A percentile compares a stretch with the other conserved stretches of the same genome.
phyloP scores from a whole-genome alignment of 768 basidiomycete species.

The Rubroboletus pulcherrimus region DNA sequence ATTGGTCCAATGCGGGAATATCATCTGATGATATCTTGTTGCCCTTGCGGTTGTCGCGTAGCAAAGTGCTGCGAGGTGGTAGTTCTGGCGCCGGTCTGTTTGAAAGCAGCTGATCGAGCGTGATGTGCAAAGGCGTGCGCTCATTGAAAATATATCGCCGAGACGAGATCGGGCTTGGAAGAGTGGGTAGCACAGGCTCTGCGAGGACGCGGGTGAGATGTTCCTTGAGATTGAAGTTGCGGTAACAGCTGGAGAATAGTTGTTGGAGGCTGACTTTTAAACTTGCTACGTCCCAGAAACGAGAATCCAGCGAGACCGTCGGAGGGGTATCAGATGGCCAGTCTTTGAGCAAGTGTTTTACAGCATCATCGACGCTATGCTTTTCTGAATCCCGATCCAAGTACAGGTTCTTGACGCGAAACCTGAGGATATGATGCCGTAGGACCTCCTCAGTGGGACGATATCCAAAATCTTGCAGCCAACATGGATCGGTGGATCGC shows the following conservation, averaged over 20 bases:
- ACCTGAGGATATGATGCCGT: not conserved
- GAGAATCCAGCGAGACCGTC: not conserved
- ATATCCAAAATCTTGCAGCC: conserved; percentile 12
- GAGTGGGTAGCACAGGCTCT: too few relatives aligned
- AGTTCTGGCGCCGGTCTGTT: too few relatives aligned
- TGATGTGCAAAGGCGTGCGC: not conserved
- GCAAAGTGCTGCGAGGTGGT: too few relatives aligned
- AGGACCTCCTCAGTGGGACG: not conserved
- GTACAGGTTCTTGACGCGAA: not conserved
- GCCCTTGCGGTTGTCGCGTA: too few relatives aligned
- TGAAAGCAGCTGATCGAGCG: not conserved
- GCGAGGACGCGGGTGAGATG: not conserved
- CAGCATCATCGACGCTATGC: not conserved
- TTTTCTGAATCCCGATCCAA: not conserved
- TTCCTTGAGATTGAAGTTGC: conserved; percentile 6
- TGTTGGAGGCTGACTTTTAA: not conserved
- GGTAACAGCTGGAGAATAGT: conserved; percentile 15
- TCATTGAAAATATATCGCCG: not conserved
- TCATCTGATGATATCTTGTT: too few relatives aligned
- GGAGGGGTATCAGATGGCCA: conserved; percentile 12
- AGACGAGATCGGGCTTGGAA: not conserved
- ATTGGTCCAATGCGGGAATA: too few relatives aligned
- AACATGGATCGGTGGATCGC: not conserved
- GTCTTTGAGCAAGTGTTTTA: not conserved
- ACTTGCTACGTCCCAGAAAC: not conserved